Conservation (phyloP, 768 basidiomycete genomes). For the Asterophora parasitica region DNA sequence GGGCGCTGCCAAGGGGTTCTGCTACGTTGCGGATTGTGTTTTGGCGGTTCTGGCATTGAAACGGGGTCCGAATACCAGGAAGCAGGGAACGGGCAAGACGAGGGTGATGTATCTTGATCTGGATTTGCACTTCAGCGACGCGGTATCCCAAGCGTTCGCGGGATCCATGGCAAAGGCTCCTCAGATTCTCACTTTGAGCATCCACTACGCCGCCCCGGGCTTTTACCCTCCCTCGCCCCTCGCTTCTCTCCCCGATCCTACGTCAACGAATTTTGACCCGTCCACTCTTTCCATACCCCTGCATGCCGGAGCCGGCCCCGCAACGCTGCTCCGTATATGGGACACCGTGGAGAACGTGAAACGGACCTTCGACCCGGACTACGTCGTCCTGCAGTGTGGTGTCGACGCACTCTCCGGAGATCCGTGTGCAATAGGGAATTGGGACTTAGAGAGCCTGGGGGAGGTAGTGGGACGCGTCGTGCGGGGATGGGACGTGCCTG, state of each 20-base stretch:
- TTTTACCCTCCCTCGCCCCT: constrained; percentile 74
- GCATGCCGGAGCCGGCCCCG: constrained; percentile 57
- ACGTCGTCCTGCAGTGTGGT: constrained; percentile 80
- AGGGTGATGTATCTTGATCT: constrained; percentile 84
- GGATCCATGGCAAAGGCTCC: constrained; percentile 29
- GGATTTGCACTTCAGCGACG: constrained; percentile 90
- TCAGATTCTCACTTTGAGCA: constrained; percentile 67
- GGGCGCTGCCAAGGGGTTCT: constrained; percentile 79
- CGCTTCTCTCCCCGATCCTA: constrained; percentile 38
- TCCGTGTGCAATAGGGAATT: constrained; percentile 70
- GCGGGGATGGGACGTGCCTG: constrained; percentile 3
- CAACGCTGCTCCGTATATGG: constrained; percentile 65
- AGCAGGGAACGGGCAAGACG: constrained; percentile 38
- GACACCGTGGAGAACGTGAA: constrained; percentile 54
- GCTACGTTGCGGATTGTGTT: constrained; percentile 89
- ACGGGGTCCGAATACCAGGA: constrained; percentile 15
- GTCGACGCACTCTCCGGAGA: constrained; percentile 85
- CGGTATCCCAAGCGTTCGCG: constrained; percentile 72
- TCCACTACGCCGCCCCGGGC: constrained; percentile 78
- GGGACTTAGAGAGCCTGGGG: constrained; percentile 49
- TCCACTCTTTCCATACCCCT: constrained; percentile 82
- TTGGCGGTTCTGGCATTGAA: constrained; percentile 74
- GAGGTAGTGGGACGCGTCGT: constrained; percentile 57
- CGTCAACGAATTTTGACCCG: constrained; percentile 40
- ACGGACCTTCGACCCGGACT: constrained; percentile 67